phyloP scores from a whole-genome alignment of 73 alveolate species.

The Loxodes magnus region DNA sequence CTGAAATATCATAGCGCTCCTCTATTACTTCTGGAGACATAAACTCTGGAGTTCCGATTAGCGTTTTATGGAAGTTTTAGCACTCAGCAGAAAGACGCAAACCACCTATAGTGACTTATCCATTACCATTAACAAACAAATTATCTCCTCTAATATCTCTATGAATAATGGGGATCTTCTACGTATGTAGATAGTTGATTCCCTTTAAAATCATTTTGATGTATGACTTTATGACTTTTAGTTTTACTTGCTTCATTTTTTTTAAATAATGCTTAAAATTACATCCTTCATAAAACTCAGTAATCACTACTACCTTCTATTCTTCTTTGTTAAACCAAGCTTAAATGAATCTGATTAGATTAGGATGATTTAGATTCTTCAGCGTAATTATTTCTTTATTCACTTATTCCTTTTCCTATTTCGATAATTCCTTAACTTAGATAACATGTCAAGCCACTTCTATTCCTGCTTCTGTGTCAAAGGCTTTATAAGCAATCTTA shows the following conservation, averaged over 20 bases:
- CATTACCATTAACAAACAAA: slow-evolving; percentile 86
- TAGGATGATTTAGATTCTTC: slow-evolving; percentile 85
- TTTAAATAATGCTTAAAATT: slow-evolving; percentile 38
- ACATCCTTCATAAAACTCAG: slow-evolving; percentile 95
- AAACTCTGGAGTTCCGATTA: slow-evolving; percentile 80
- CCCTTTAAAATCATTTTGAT: slow-evolving; percentile 87
- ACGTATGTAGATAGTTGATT: slow-evolving; percentile 68
- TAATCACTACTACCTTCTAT: slow-evolving; percentile 86
- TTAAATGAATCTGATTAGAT: slow-evolving; percentile 83
- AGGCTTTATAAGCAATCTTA: slow-evolving; percentile 82
- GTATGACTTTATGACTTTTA: slow-evolving; percentile 79
- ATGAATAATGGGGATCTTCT: slow-evolving; percentile 69
- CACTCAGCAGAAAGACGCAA: slow-evolving; percentile 91
- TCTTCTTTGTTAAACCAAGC: slow-evolving; percentile 85
- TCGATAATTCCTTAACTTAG: slow-evolving; percentile 5
- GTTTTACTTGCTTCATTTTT: slow-evolving; percentile 57
- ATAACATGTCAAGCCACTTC: slow-evolving; percentile 97
- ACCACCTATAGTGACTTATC: slow-evolving; percentile 96
- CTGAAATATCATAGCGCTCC: slow-evolving; percentile 67
- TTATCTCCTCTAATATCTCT: slow-evolving; percentile 93
- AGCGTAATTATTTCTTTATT: slow-evolving; percentile 77
- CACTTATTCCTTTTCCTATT: slow-evolving; percentile 74
- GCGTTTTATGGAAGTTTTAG: slow-evolving; percentile 66
- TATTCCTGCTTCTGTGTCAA: slow-evolving; percentile 91
- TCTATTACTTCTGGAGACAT: slow-evolving; percentile 79